These are phyloP conservation scores for Evansstolkia leycettana DNA, from an alignment of 495 filamentous ascomycete species.

Conservation along the genomic window DNA sequence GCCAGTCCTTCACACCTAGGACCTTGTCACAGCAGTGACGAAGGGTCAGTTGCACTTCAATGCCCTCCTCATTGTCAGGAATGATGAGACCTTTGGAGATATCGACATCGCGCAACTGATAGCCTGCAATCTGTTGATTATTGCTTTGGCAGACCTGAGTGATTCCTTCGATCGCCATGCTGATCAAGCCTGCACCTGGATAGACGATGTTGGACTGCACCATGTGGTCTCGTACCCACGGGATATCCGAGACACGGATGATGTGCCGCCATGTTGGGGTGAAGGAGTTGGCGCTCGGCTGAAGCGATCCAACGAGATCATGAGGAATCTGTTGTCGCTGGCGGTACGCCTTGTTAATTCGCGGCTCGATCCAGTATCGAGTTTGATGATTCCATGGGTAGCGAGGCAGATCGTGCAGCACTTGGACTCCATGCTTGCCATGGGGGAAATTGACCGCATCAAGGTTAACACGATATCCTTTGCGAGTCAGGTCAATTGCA, in stretches of 20 bases:
- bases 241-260: slow-evolving; percentile 4
- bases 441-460: too few relatives aligned
- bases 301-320: slow-evolving; percentile 9
- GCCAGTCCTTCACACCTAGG: slow-evolving; percentile 9
- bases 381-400: slow-evolving; percentile 20
- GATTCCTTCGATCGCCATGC: slow-evolving; percentile 22
- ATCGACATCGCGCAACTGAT: slow-evolving; percentile 17
- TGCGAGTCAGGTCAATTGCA: slow-evolving; percentile 8
- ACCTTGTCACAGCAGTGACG: slow-evolving; percentile 2
- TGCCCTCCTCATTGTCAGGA: slow-evolving; percentile 11
- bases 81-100: slow-evolving; percentile 21
- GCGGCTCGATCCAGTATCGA: slow-evolving; percentile 8
- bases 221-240: slow-evolving; percentile 11
- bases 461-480: slow-evolving; percentile 11
- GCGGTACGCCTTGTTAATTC: slow-evolving; percentile 7
- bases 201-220: neutral
- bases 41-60: slow-evolving; percentile 4
- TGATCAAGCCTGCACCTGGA: slow-evolving; percentile 8
- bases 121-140: too few relatives aligned
- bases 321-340: slow-evolving; percentile 4
- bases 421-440: too few relatives aligned
- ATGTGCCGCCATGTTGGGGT: slow-evolving; percentile 20
- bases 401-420: slow-evolving; percentile 15
- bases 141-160: too few relatives aligned
- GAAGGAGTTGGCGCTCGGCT: slow-evolving; percentile 16